Percentiles rank a stretch among this genome's conserved stretches.
Evolutionary conservation across 805 yeast genomes (phyloP).

Genomic region (Suhomyces faveliae): DNA sequence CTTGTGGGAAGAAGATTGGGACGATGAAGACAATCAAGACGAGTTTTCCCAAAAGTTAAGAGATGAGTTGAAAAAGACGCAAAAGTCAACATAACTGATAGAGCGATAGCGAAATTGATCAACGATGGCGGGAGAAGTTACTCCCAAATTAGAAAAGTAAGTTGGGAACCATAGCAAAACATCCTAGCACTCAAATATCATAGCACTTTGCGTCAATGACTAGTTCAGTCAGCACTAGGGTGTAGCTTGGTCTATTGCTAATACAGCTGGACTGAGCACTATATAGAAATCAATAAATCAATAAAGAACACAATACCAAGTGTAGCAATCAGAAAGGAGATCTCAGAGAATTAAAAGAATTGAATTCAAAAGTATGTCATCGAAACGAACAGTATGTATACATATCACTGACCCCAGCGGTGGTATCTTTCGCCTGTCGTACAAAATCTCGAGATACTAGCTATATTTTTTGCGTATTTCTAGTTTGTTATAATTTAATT

Average conservation of each 20-base stretch:
- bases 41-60: slow-evolving; percentile 76
- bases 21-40: slow-evolving; percentile 89
- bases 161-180: not conserved
- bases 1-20: slow-evolving; percentile 98
- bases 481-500: no score
- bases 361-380: not conserved
- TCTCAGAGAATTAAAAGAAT: not conserved
- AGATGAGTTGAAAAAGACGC: slow-evolving; percentile 35
- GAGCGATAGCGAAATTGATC: no score
- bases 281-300: not conserved
- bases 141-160: no score
- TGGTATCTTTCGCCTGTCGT: no score
- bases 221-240: not conserved
- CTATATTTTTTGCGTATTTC: no score
- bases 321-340: not conserved
- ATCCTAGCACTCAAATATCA: not conserved
- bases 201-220: not conserved
- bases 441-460: no score
- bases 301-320: not conserved
- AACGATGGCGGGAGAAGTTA: no score
- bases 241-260: not conserved
- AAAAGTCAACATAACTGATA: slow-evolving; percentile 5
- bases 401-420: no score
- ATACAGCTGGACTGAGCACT: not conserved
- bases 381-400: no score